Evolutionary conservation across 2,329 filamentous ascomycete genomes (phyloP).

Genomic region (Neofusicoccum parvum): DNA sequence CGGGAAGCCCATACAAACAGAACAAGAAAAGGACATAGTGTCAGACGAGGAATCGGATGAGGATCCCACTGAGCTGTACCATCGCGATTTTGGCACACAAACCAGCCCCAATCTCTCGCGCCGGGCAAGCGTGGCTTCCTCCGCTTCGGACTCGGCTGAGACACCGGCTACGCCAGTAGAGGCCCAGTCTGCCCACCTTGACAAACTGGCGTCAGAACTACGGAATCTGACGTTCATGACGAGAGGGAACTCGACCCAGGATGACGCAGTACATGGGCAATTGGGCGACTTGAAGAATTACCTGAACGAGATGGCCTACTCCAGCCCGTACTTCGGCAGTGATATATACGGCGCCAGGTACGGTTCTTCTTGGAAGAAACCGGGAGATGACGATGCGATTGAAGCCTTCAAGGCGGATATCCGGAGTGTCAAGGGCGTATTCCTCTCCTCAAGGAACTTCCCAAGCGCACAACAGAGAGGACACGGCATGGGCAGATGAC

Average conservation of each 20-base stretch:
- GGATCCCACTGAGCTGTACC: conserved; percentile 76
- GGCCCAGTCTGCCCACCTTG: conserved; percentile 33
- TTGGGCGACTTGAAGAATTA: conserved; percentile 63
- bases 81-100: conserved; percentile 78
- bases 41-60: conserved; percentile 48
- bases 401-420: conserved; percentile 74
- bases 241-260: conserved; percentile 53
- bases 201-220: conserved; percentile 42
- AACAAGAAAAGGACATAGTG: conserved; percentile 27
- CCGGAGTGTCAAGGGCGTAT: conserved; percentile 74
- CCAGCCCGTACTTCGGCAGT: conserved; percentile 46
- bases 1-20: conserved; percentile 25
- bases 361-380: conserved; percentile 46
- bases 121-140: conserved; percentile 26
- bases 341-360: conserved; percentile 38
- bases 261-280: conserved; percentile 51
- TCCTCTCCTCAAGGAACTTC: conserved; percentile 75
- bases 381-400: conserved; percentile 69
- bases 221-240: conserved; percentile 53
- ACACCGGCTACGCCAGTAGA: conserved; percentile 31
- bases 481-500: not conserved
- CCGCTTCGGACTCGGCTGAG: conserved; percentile 28
- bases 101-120: conserved; percentile 55
- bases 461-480: conserved; percentile 33
- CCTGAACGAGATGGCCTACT: conserved; percentile 52